Evolutionary conservation across 129 eudicot species (phyloP).

Genomic region (Kitagawia praeruptora): DNA sequence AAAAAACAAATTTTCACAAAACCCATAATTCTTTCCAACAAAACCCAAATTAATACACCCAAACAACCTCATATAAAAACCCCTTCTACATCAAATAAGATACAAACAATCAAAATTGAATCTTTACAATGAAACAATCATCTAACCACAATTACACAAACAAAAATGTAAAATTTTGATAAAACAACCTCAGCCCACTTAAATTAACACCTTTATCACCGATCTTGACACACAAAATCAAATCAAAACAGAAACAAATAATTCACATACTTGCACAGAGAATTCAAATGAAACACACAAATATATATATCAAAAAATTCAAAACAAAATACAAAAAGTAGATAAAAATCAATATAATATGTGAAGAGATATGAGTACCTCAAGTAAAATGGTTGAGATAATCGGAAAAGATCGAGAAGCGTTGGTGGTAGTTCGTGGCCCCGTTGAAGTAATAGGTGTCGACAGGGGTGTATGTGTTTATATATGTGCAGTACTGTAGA

Average conservation of each 20-base stretch:
- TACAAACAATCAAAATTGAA: not conserved
- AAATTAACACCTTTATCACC: conserved; percentile 1
- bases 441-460: conserved; percentile 5
- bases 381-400: not conserved
- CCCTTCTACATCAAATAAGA: not conserved
- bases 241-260: not conserved
- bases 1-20: not conserved
- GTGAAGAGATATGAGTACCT: not conserved
- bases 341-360: too few species aligned
- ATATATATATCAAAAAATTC: not conserved
- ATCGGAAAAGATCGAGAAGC: conserved; percentile 3
- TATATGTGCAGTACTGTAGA: not conserved
- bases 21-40: not conserved
- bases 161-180: too few species aligned
- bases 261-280: not conserved
- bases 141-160: not conserved
- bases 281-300: not conserved
- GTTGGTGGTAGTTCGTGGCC: conserved; percentile 6
- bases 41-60: not conserved
- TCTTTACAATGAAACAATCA: not conserved
- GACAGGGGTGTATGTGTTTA: not conserved
- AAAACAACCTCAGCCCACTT: conserved; percentile 4
- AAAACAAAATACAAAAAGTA: not conserved
- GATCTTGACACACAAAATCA: conserved; percentile 1
- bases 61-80: not conserved